phyloP scores from a whole-genome alignment of 1,284 basidiomycete species.

The Cerrena zonata region DNA sequence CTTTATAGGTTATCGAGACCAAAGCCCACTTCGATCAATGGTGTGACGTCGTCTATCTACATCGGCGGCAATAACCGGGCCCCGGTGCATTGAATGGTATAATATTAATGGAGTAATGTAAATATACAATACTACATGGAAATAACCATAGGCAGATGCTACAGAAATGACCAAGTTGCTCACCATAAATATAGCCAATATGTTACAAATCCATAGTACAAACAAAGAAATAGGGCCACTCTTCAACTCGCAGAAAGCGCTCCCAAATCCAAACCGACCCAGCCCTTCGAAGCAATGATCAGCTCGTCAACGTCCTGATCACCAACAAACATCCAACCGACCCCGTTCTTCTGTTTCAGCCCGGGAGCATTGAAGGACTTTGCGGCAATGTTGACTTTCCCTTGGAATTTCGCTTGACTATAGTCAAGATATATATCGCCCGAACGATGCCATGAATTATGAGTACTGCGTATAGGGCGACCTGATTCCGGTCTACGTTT shows the following conservation, averaged over 20 bases:
- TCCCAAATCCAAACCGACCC: conserved; percentile 48
- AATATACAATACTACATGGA: too few species aligned
- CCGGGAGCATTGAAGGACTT: conserved; percentile 38
- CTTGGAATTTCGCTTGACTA: conserved; percentile 44
- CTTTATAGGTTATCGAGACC: too few species aligned
- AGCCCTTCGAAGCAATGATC: conserved; percentile 39
- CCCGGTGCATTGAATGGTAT: too few species aligned
- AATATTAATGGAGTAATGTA: too few species aligned
- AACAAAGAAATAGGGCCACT: not conserved
- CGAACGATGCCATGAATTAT: conserved; percentile 39
- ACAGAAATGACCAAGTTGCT: too few species aligned
- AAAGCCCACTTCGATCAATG: too few species aligned
- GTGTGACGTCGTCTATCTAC: too few species aligned
- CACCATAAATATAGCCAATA: not conserved
- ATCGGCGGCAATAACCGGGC: too few species aligned
- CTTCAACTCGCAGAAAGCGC: not conserved
- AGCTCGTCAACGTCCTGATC: conserved; percentile 44
- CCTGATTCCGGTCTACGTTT: conserved; percentile 33
- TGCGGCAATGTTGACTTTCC: conserved; percentile 41
- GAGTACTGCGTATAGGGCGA: conserved; percentile 43
- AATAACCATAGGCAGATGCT: too few species aligned
- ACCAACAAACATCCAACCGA: conserved; percentile 34
- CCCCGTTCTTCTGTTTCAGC: conserved; percentile 17
- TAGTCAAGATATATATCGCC: conserved; percentile 54
- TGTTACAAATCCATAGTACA: not conserved